A percentile compares a stretch with the other conserved stretches of the same genome.
These are phyloP conservation scores for Mortierella sp. DNA, from an alignment of 371 early-diverging fungal species.

Conservation along the genomic window DNA sequence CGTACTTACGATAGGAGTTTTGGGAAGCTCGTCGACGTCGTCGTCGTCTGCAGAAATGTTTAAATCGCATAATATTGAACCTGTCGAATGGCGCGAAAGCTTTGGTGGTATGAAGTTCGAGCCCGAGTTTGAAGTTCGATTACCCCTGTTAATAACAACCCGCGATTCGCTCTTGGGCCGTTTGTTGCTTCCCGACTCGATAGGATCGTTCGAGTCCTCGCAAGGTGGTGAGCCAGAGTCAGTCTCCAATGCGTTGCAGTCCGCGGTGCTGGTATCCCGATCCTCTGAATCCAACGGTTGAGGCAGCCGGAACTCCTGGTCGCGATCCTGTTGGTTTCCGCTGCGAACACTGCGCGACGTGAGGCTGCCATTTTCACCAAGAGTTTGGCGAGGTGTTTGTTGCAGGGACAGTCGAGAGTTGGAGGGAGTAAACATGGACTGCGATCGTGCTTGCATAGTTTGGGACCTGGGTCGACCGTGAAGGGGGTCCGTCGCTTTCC, in stretches of 20 bases:
- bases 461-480: neutral
- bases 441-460: neutral
- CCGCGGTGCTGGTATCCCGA: neutral
- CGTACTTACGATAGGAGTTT: neutral
- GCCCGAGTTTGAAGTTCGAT: conserved; percentile 4
- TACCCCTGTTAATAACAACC: conserved; percentile 12
- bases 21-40: neutral
- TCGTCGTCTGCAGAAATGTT: neutral
- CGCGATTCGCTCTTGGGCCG: conserved; percentile 25
- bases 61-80: neutral
- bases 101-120: neutral
- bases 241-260: too few species aligned
- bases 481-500: neutral
- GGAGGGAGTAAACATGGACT: neutral
- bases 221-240: neutral
- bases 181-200: conserved; percentile 21
- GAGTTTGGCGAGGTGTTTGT: neutral
- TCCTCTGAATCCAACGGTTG: neutral
- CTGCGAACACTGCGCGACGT: neutral
- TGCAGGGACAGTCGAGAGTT: neutral
- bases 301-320: neutral
- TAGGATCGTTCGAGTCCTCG: neutral
- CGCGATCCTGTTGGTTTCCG: neutral
- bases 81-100: conserved; percentile 10
- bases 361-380: neutral